These are phyloP conservation scores for Typha latifolia DNA, from an alignment of 176 grass and related monocot species.

Conservation along the genomic window DNA sequence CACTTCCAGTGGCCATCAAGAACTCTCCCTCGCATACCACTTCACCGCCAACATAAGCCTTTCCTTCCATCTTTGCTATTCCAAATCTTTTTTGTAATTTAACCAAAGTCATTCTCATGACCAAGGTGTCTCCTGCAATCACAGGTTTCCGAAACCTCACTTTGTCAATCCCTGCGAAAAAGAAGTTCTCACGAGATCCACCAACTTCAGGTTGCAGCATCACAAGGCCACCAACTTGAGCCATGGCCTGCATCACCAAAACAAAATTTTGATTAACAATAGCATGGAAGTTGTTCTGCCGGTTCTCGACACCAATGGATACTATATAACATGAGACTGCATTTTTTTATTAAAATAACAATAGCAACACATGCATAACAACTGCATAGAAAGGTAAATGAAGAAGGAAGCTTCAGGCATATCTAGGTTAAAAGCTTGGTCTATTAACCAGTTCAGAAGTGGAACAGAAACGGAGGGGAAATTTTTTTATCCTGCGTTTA, in stretches of 20 bases:
- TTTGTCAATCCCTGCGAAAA: slow-evolving; percentile 79
- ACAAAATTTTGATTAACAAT: not conserved
- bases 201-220: slow-evolving; percentile 93
- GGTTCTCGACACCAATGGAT: not conserved
- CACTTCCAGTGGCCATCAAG: slow-evolving; percentile 52
- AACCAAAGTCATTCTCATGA: slow-evolving; percentile 95
- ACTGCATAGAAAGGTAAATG: not conserved
- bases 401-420: not conserved
- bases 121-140: slow-evolving; percentile 77
- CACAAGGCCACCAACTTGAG: slow-evolving; percentile 83
- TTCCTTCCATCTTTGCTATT: slow-evolving; percentile 95
- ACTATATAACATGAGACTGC: too few species aligned
- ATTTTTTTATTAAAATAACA: not conserved
- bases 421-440: not conserved
- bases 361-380: not conserved
- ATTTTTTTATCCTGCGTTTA: not conserved
- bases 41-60: slow-evolving; percentile 85
- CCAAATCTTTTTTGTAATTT: slow-evolving; percentile 89
- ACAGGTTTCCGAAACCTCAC: slow-evolving; percentile 92
- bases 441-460: not conserved
- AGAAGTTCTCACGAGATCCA: slow-evolving; percentile 89
- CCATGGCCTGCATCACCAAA: slow-evolving; percentile 63
- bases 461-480: not conserved
- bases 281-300: not conserved
- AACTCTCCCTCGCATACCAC: slow-evolving; percentile 91